Evolutionary conservation across 371 early-diverging fungal species (phyloP).

Genomic region (Amoeboaphelidium occidentale): DNA sequence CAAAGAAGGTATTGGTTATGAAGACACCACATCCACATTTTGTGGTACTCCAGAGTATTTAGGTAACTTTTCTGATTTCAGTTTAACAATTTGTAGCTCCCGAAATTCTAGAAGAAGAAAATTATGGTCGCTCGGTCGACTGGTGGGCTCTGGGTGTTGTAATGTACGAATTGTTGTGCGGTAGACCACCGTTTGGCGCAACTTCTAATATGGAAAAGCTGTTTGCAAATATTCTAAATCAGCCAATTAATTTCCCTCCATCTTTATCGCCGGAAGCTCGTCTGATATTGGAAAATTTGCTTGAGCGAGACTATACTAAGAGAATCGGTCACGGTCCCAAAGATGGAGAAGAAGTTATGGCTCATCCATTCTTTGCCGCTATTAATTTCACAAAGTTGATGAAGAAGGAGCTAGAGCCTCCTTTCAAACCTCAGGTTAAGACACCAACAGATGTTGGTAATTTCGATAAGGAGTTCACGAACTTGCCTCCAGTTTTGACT

Average conservation of each 20-base stretch:
- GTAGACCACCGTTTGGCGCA: conserved; percentile 30
- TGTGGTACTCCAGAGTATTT: conserved; percentile 45
- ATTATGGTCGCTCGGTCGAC: conserved; percentile 38
- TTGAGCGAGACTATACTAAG: neutral
- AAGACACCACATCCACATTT: conserved; percentile 25
- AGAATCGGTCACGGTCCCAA: neutral
- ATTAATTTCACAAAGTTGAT: neutral
- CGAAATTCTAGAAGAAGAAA: conserved; percentile 10
- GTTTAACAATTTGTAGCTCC: conserved; percentile 8
- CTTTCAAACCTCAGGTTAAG: neutral
- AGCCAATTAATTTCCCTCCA: conserved; percentile 2
- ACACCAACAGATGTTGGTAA: neutral
- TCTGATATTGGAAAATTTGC: neutral
- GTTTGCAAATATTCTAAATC: conserved; percentile 6
- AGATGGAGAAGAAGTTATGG: neutral
- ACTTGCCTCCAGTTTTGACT: neutral
- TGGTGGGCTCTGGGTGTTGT: conserved; percentile 61
- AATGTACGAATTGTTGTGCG: conserved; percentile 40
- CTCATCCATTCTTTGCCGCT: conserved; percentile 2
- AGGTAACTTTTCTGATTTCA: neutral
- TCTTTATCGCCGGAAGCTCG: conserved; percentile 2
- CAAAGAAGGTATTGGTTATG: conserved; percentile 4
- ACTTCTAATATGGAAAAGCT: conserved; percentile 11
- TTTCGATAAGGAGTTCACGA: conserved; percentile 2
- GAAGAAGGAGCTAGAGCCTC: neutral